Base-by-base conservation (phyloP, 1,139 yeast genomes). In the Kodamaea sp. region DNA sequence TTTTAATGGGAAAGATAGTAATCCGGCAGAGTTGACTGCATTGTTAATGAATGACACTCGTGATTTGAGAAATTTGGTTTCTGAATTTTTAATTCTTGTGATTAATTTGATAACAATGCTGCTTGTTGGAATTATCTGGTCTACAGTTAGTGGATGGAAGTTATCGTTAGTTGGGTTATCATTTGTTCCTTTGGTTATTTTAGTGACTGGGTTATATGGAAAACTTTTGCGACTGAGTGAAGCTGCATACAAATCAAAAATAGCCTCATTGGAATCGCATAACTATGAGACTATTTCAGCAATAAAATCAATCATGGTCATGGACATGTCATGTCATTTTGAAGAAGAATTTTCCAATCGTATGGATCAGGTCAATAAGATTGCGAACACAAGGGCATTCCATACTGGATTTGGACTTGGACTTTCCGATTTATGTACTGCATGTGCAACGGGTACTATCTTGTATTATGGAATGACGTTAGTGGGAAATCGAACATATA, bases 141-240 rank as follows among this genome's bases (percentile, higher is more conserved):
- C 96, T 0, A 49, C 88, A 5, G 70, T 71, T 0, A 56, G 73
- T n/a, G 96, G 96, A 0, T 92, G 97, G 97, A 84, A 82, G 50
- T 65, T 92, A 35, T 78, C 96, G 1, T 62, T 90, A 10, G 92
- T 87, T 1, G 94, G 95, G 2, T 52, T 89, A 7, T 72, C 95
- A 0, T 70, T 89, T 56, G 73, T 85, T 7, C 94, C 96, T 0
- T 48, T 78, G 23, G 78, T 84, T 40, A 59, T 73, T 3, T 12
- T 76, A 0, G 60, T 78, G 5, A 75, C 88, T 4, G 58, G 65
- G 1, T 39, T 72, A 1, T 84, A 81, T 54, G 79, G 88, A 2
- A 47, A 54, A 1, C 35, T 80, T 2, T 58, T 82, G 37, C 78
- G 76, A 46, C 54, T 49, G 8, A 68, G 73, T 53, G 97, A 90